Evolutionary conservation across 257 asterid genomes (phyloP).

Genomic region (Parsonsia alboflavescens): DNA sequence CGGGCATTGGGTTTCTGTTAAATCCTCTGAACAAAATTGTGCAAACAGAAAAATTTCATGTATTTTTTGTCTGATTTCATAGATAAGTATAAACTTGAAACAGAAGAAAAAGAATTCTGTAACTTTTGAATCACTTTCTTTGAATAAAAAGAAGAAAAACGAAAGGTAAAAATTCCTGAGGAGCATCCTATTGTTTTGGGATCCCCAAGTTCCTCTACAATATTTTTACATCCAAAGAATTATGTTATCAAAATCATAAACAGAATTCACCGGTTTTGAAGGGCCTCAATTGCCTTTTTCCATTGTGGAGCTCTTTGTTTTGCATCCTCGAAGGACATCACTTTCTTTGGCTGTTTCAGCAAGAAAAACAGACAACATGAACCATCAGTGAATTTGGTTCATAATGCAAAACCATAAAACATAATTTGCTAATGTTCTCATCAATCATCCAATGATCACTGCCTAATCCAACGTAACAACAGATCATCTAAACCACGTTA

Average conservation of each 20-base stretch:
- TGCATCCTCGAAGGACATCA: conserved; percentile 79
- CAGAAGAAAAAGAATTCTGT: background rate
- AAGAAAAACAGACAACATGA: conserved; percentile 10
- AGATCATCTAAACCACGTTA: background rate
- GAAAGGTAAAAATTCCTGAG: conserved; percentile 8
- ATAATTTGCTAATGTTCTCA: background rate
- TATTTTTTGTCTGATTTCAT: background rate
- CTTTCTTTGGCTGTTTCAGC: conserved; percentile 76
- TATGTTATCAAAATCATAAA: conserved; percentile 25
- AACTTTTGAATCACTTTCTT: conserved; percentile 12
- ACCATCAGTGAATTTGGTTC: background rate
- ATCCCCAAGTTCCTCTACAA: conserved; percentile 30
- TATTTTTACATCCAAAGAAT: conserved; percentile 43
- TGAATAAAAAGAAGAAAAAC: background rate
- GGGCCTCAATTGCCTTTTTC: conserved; percentile 93
- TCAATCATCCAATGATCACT: background rate
- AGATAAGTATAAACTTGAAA: background rate
- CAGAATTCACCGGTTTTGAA: conserved; percentile 62
- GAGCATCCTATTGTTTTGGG: conserved; percentile 30
- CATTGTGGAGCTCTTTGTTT: conserved; percentile 89
- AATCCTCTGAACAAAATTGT: background rate
- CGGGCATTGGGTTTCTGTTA: background rate
- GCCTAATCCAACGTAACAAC: background rate
- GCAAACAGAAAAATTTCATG: background rate
- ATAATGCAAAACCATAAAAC: background rate